Evolutionary conservation across 1,139 yeast genomes (phyloP), one percentile per base, ranked within the genome.

Genomic region (Taphrina flavorubra): DNA sequence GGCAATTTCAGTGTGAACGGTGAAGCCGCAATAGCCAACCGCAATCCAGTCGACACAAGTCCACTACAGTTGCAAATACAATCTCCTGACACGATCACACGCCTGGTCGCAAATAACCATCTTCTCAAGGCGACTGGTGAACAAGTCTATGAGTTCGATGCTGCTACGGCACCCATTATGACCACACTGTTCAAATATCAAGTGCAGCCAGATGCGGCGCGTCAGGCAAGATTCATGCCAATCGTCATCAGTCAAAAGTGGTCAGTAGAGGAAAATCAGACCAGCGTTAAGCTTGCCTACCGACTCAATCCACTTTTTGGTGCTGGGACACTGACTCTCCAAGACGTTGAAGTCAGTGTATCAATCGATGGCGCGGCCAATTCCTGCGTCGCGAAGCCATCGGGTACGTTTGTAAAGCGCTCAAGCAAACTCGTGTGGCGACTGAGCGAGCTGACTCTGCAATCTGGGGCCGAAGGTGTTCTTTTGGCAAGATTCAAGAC

Each of bases 311-410:
- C 87, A 10, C 80, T 80, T 37, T 81, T 86, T 69, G 75, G 76
- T 25, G 77, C 82, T 1, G 76, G 79, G 13, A 75, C 76, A 53
- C 78, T 90, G 70, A 82, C 85, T 34, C 69, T 80, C 31, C 73
- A 74, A 40, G 89, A 88, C 74, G 81, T 92, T 65, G 83, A 86
- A 42, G 86, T 92, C 10, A 85, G 90, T 13, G 96, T 90, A 6
- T 75, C 78, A 8, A 74, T 80, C 40, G 77, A 76, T 59, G 80
- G 80, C 5, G 80, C 82, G 49, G 84, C 86, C 36, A 75, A 76
- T 25, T 84, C 91, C 36, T 97, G 97, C 0, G 86, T 92, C 71
- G 89, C 96, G 13, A 90, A 89, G 76, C 98, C 98, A 3, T 87
- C 89, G 69, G 98, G 97, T 65, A 85, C 68, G 91, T 91, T 81